Percentiles rank a stretch among this genome's conserved stretches.
Evolutionary conservation across 352 stramenopile species (phyloP).

Genomic region (Phytophthora nicotianae): DNA sequence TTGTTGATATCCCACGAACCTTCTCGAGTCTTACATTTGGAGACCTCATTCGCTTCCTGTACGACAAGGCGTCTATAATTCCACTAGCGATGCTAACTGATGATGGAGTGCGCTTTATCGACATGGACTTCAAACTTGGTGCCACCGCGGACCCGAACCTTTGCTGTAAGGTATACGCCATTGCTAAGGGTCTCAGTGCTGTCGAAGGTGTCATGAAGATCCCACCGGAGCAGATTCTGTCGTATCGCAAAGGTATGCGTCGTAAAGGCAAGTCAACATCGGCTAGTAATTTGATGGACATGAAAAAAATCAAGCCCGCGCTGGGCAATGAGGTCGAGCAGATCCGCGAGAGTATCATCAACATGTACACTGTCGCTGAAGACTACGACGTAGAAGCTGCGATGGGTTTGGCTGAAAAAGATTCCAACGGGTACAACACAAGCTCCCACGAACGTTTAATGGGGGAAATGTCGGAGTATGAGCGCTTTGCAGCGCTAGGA

Average conservation of each 20-base stretch:
- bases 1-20: slow-evolving; percentile 78
- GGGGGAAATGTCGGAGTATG: slow-evolving; percentile 49
- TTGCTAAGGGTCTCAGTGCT: slow-evolving; percentile 59
- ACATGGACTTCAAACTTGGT: slow-evolving; percentile 83
- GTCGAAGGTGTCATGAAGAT: slow-evolving; percentile 69
- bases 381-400: slow-evolving; percentile 37
- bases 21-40: slow-evolving; percentile 83
- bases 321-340: slow-evolving; percentile 63
- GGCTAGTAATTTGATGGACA: slow-evolving; percentile 29
- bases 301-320: slow-evolving; percentile 66
- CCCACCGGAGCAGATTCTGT: slow-evolving; percentile 73
- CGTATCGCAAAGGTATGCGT: slow-evolving; percentile 72
- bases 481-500: slow-evolving; percentile 51
- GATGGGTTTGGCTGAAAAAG: slow-evolving; percentile 21
- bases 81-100: slow-evolving; percentile 71
- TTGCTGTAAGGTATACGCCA: slow-evolving; percentile 82
- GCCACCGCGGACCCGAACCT: slow-evolving; percentile 73
- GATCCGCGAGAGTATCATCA: slow-evolving; percentile 63
- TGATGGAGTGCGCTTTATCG: slow-evolving; percentile 67
- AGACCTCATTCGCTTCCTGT: slow-evolving; percentile 80
- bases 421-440: neutral
- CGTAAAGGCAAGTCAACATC: slow-evolving; percentile 61
- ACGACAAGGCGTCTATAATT: slow-evolving; percentile 73
- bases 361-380: slow-evolving; percentile 48
- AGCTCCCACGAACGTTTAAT: slow-evolving; percentile 11